Evolutionary conservation across 2,329 filamentous ascomycete genomes (phyloP).

Genomic region (Lizonia empirigonia): DNA sequence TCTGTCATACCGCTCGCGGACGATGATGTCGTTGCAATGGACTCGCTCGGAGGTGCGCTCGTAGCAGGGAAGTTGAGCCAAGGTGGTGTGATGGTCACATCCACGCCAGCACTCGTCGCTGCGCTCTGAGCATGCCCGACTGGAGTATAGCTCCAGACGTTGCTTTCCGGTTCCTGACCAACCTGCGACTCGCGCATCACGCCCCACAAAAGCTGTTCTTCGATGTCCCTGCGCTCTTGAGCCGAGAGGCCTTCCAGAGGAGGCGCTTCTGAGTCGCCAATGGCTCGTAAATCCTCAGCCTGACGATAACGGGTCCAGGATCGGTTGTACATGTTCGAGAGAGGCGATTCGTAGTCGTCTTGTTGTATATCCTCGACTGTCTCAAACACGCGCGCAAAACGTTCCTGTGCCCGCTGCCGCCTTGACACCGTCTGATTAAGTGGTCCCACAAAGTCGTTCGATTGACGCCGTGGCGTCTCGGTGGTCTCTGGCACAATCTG

Average conservation of each 20-base stretch:
- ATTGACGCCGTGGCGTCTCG: not conserved
- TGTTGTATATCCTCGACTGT: constrained; percentile 54
- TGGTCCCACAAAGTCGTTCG: constrained; percentile 2
- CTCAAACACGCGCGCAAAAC: constrained; percentile 51
- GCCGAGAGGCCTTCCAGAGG: constrained; percentile 28
- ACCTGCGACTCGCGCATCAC: constrained; percentile 38
- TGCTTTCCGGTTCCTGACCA: constrained; percentile 21
- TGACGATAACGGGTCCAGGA: constrained; percentile 52
- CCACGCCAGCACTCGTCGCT: not conserved
- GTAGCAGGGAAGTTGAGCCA: constrained; percentile 5
- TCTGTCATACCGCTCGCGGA: constrained; percentile 12
- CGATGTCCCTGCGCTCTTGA: constrained; percentile 37
- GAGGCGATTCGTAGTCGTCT: constrained; percentile 56
- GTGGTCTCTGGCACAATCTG: not conserved
- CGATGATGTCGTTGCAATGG: constrained; percentile 8
- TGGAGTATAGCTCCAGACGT: constrained; percentile 33
- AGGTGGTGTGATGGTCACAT: constrained; percentile 15
- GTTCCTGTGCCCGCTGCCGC: constrained; percentile 35
- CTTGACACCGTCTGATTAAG: constrained; percentile 25
- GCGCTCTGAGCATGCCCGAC: not conserved
- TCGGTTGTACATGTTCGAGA: constrained; percentile 54
- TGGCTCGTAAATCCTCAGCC: constrained; percentile 46
- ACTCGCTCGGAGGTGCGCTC: not conserved
- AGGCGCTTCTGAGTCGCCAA: constrained; percentile 28
- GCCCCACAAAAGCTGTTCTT: constrained; percentile 43